phyloP scores from a whole-genome alignment of 2,329 filamentous ascomycete genomes.

The Kalaharituber pfeilii region DNA sequence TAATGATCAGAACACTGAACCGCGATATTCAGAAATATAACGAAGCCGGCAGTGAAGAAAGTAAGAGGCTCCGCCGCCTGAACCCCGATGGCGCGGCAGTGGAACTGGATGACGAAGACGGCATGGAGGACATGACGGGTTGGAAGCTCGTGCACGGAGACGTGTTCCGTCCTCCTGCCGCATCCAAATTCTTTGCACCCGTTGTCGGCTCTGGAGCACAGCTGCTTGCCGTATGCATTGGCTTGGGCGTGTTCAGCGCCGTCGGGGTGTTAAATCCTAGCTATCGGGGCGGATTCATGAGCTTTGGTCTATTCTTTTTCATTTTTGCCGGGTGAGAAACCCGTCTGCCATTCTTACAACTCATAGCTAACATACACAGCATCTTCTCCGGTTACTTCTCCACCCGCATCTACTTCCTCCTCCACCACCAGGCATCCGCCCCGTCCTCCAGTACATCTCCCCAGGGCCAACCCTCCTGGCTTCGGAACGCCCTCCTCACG shows the following conservation, averaged over 20 bases:
- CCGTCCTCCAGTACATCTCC: neutral
- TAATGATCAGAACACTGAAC: conserved; percentile 59
- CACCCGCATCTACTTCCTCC: conserved; percentile 64
- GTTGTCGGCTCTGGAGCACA: conserved; percentile 75
- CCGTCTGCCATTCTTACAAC: neutral
- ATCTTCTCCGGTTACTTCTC: conserved; percentile 79
- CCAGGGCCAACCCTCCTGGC: no score
- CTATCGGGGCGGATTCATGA: conserved; percentile 78
- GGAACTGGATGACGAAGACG: conserved; percentile 46
- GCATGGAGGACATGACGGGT: conserved; percentile 61
- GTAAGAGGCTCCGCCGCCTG: conserved; percentile 23
- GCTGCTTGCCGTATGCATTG: conserved; percentile 62
- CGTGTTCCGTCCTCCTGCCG: conserved; percentile 58
- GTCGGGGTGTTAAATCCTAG: conserved; percentile 67
- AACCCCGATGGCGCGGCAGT: conserved; percentile 25
- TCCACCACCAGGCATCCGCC: conserved; percentile 32
- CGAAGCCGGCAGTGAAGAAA: conserved; percentile 44
- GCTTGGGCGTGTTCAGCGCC: conserved; percentile 54
- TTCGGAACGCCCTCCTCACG: conserved; percentile 56
- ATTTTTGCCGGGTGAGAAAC: conserved; percentile 47
- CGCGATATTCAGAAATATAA: conserved; percentile 61
- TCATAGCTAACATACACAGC: neutral
- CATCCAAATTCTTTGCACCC: conserved; percentile 58
- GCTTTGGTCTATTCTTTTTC: conserved; percentile 66
- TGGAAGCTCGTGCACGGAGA: conserved; percentile 85